These are phyloP conservation scores for Stephania cephalantha DNA, from an alignment of 164 flowering plant genomes.

Conservation along the genomic window DNA sequence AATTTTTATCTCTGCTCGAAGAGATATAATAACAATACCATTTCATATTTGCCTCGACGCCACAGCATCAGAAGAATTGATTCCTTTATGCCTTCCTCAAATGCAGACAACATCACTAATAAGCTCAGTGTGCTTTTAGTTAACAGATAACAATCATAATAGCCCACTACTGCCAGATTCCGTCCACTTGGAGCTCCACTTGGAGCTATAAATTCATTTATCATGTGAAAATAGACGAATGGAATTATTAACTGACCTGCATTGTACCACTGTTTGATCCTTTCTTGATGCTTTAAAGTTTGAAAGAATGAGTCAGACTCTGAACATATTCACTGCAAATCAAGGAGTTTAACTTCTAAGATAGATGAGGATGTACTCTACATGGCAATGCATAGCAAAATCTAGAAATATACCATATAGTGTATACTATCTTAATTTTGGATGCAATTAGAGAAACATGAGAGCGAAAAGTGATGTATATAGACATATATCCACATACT, in stretches of 20 bases:
- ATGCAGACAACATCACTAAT: not conserved
- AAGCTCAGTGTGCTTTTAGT: not conserved
- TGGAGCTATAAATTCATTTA: not conserved
- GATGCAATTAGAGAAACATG: too few relatives aligned
- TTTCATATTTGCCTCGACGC: not conserved
- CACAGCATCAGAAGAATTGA: not conserved
- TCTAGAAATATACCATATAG: not conserved
- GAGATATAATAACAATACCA: not conserved
- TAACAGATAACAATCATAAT: not conserved
- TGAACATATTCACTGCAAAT: not conserved
- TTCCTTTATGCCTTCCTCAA: not conserved
- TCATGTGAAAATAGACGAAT: not conserved
- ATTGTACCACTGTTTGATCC: not conserved
- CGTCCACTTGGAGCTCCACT: not conserved
- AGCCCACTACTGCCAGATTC: not conserved
- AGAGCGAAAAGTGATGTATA: too few relatives aligned
- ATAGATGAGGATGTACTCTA: not conserved
- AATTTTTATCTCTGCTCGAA: not conserved
- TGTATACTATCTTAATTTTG: too few relatives aligned
- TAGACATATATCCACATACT: not conserved
- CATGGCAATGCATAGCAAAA: not conserved
- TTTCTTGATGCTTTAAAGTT: not conserved
- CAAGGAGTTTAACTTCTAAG: not conserved
- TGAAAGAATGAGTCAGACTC: not conserved
- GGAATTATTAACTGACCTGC: not conserved